phyloP scores from a whole-genome alignment of 73 alveolate species.

The Stentor roeselii region DNA sequence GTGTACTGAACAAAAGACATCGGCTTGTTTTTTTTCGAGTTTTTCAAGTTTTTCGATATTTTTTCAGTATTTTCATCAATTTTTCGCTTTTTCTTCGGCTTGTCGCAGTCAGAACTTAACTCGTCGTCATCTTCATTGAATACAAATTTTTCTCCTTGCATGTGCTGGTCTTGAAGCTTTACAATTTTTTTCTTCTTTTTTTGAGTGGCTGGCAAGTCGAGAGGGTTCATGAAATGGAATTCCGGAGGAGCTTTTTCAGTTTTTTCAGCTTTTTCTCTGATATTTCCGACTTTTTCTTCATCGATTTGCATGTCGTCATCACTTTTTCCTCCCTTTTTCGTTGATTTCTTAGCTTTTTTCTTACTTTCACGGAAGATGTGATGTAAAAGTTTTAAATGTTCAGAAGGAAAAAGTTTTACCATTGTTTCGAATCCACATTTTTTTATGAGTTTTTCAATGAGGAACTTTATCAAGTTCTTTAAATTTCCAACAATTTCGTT shows the following conservation, averaged over 20 bases:
- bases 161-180: background rate
- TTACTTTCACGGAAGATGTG: background rate
- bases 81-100: background rate
- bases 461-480: background rate
- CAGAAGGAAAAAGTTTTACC: background rate
- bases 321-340: background rate
- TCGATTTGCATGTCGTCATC: background rate
- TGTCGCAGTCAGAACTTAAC: background rate
- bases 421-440: background rate
- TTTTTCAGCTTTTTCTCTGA: background rate
- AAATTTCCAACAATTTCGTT: background rate
- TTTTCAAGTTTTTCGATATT: background rate
- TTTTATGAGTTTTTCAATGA: background rate
- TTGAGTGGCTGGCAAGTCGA: conserved; percentile 10
- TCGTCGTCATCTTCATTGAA: conserved; percentile 12
- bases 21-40: background rate
- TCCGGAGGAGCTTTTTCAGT: background rate
- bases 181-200: background rate
- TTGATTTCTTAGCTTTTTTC: background rate
- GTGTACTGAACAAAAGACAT: background rate
- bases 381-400: background rate
- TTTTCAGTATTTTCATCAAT: background rate
- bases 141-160: background rate
- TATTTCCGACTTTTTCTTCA: background rate
- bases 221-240: conserved; percentile 17